phyloP scores from a whole-genome alignment of 768 basidiomycete genomes.

The Filobasidium wieringae region DNA sequence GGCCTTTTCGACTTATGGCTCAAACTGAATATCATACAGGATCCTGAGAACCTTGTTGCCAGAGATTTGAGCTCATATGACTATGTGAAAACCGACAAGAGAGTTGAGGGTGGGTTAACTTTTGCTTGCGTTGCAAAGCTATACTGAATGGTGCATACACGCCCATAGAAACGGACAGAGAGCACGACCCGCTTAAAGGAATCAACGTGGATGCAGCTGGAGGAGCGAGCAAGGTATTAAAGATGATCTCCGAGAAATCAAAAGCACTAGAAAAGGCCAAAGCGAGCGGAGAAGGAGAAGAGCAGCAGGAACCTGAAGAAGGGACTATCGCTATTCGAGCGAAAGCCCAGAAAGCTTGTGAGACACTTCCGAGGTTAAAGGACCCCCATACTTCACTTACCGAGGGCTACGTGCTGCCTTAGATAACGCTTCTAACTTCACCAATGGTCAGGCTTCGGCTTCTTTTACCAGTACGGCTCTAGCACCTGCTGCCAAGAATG shows the following conservation, averaged over 20 bases:
- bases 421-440: constrained; percentile 44
- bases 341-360: constrained; percentile 8
- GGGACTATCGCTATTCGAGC: constrained; percentile 16
- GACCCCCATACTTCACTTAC: not conserved
- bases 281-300: constrained; percentile 8
- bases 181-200: constrained; percentile 32
- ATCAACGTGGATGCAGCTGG: constrained; percentile 42
- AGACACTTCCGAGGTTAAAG: not conserved
- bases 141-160: not conserved
- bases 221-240: constrained; percentile 38
- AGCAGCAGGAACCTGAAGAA: constrained; percentile 12
- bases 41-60: constrained; percentile 39
- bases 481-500: constrained; percentile 57
- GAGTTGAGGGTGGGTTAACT: constrained; percentile 27
- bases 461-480: constrained; percentile 87
- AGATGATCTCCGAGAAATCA: constrained; percentile 36
- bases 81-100: constrained; percentile 40
- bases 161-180: constrained; percentile 26
- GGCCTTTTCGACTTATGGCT: not conserved
- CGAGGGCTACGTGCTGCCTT: constrained; percentile 22
- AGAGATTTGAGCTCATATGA: constrained; percentile 42
- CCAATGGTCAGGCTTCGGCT: constrained; percentile 73
- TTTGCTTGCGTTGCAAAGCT: not conserved
- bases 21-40: constrained; percentile 19
- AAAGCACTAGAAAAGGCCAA: constrained; percentile 10